Base-by-base conservation (phyloP, 2,329 filamentous ascomycete species). In the Alternaria sp. region DNA sequence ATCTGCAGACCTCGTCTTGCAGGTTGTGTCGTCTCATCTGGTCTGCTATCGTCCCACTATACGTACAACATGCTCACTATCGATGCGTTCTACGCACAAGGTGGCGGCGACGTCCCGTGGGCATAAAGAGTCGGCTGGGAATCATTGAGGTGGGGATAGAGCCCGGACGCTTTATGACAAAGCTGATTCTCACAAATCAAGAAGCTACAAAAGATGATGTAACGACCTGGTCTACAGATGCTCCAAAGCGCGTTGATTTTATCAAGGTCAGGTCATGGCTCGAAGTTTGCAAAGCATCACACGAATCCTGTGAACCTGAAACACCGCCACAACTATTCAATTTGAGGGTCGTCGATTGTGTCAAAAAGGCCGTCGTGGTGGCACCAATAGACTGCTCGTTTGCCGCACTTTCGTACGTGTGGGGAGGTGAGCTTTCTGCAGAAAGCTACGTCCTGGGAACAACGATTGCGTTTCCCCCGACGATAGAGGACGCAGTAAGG, bases 321-420 rank as follows among this genome's bases (percentile, higher is more conserved):
- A 4, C 0, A 6, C 6, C 17, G 3, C 4, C 5, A 4, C 21
- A 23, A 5, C 21, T 23, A 4, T 5, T 4, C 4, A 23, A 23
- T 23, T 4, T 23, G 5, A 4, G 21, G 2, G 30, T 40, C 17
- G 25, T 52, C 13, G 50, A 52, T 32, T 40, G 28, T 3, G 7
- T 15, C 1, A 5, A 11, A 0, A 9, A 15, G 1, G 0, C 7
- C 1, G 50, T 52, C 3, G 12, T 52, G 1, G 3, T 15, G 15
- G 17, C 28, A 15, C 50, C 28, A 0, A 32, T 3, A 15, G 13
- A 10, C 6, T 19, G 11, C 50, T 17, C 19, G 7, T 52, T 21
- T 1, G 30, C 25, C 10, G 28, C 30, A 5, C 50, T 52, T 10
- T 52, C 30, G 4, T 52, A 52, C 19, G 50, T 52, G 1, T 52